Evolutionary conservation across 129 eudicot species (phyloP).

Genomic region (Arctium minus): DNA sequence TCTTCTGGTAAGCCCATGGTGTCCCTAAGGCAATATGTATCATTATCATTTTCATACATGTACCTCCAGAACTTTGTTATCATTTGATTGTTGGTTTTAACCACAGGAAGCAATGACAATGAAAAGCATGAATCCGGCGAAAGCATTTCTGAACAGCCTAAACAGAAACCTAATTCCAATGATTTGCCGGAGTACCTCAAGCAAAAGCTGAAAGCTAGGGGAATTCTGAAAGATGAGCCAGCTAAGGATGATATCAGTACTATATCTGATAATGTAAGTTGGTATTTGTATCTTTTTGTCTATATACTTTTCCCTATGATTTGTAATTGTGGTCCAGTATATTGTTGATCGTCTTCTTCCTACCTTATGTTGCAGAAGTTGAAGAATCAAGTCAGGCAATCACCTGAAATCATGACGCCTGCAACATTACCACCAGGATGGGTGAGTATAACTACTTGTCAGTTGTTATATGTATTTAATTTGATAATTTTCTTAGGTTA

Average conservation of each 20-base stretch:
- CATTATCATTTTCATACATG: background rate
- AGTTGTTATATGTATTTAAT: background rate
- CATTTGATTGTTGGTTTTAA: constrained; percentile 8
- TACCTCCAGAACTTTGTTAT: background rate
- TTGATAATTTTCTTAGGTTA: background rate
- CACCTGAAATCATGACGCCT: constrained; percentile 28
- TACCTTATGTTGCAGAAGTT: constrained; percentile 40
- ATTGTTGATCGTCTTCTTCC: constrained; percentile 15
- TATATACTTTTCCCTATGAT: background rate
- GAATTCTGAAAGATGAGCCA: constrained; percentile 65
- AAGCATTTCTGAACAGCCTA: constrained; percentile 38
- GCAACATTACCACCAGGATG: constrained; percentile 75
- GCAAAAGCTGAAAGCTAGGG: constrained; percentile 88
- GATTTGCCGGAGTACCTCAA: constrained; percentile 87
- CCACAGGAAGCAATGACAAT: constrained; percentile 30
- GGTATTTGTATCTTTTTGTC: background rate
- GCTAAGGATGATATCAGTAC: constrained; percentile 19
- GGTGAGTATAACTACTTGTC: constrained; percentile 44
- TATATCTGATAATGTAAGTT: constrained; percentile 39
- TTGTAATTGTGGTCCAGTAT: background rate
- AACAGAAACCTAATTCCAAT: constrained; percentile 39
- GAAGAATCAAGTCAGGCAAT: constrained; percentile 34
- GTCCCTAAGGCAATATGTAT: background rate
- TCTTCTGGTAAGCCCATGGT: constrained; percentile 32
- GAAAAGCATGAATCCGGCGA: constrained; percentile 35